Evolutionary conservation across 2,329 filamentous ascomycete species (phyloP).

Genomic region (Pestalotiopsis sp.): DNA sequence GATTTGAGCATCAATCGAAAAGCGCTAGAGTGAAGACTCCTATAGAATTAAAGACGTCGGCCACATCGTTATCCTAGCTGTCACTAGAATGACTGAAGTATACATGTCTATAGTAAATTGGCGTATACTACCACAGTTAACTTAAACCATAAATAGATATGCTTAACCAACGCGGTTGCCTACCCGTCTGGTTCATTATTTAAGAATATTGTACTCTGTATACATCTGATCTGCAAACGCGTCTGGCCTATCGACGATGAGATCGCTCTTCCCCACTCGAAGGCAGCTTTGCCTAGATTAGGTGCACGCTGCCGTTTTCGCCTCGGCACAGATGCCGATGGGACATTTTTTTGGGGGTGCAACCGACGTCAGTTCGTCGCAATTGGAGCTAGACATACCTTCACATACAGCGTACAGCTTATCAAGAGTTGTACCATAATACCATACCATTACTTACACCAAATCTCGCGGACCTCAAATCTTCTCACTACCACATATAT

Average conservation of each 20-base stretch:
- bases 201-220: neutral
- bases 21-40: too few species aligned
- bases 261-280: neutral
- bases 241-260: neutral
- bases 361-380: neutral
- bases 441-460: neutral
- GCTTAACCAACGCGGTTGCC: too few species aligned
- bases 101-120: too few species aligned
- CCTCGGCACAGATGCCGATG: neutral
- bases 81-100: too few species aligned
- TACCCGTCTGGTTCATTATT: too few species aligned
- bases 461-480: too few species aligned
- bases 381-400: neutral
- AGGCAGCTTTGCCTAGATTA: neutral
- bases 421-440: neutral
- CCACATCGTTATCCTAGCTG: too few species aligned
- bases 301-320: neutral
- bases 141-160: too few species aligned
- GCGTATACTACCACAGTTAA: too few species aligned
- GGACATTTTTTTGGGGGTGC: neutral
- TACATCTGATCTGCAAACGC: neutral
- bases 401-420: neutral
- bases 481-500: too few species aligned
- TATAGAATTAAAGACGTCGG: too few species aligned
- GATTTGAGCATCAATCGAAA: too few species aligned